Percentiles rank a stretch among this genome's conserved stretches.
These are phyloP conservation scores for Phoenix dactylifera DNA, from an alignment of 176 grass and related monocot species.

Conservation along the genomic window DNA sequence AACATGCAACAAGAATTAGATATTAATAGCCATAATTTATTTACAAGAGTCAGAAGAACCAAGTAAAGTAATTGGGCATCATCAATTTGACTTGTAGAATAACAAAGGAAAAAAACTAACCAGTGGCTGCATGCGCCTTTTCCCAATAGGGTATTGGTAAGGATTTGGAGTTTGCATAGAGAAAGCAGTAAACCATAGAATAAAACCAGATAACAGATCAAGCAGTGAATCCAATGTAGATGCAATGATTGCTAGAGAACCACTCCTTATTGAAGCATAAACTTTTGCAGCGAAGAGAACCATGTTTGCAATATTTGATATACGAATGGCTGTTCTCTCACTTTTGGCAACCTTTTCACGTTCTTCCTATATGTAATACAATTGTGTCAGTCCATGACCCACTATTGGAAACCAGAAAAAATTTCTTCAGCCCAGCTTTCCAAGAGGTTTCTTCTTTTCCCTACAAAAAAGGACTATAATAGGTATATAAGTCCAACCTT, in stretches of 20 bases:
- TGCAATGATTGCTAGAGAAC: slow-evolving; percentile 87
- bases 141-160: slow-evolving; percentile 93
- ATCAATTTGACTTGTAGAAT: too few species aligned
- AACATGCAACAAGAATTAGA: too few species aligned
- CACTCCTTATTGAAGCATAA: slow-evolving; percentile 73
- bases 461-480: too few species aligned
- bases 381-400: not conserved
- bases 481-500: slow-evolving; percentile 38
- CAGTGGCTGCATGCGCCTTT: slow-evolving; percentile 94
- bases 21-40: too few species aligned
- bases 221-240: slow-evolving; percentile 96
- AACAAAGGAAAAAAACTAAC: slow-evolving; percentile 34
- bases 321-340: slow-evolving; percentile 63
- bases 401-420: not conserved
- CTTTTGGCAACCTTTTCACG: slow-evolving; percentile 63
- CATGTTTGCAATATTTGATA: slow-evolving; percentile 95
- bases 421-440: not conserved
- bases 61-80: too few species aligned
- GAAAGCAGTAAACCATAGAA: slow-evolving; percentile 96
- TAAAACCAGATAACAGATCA: slow-evolving; percentile 85
- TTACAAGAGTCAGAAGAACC: too few species aligned
- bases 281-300: slow-evolving; percentile 94
- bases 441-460: too few species aligned
- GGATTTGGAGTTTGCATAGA: slow-evolving; percentile 97
- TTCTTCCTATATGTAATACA: slow-evolving; percentile 46